These are phyloP conservation scores for Mortierella claussenii DNA, from an alignment of 192 early-diverging fungal species.

Conservation along the genomic window DNA sequence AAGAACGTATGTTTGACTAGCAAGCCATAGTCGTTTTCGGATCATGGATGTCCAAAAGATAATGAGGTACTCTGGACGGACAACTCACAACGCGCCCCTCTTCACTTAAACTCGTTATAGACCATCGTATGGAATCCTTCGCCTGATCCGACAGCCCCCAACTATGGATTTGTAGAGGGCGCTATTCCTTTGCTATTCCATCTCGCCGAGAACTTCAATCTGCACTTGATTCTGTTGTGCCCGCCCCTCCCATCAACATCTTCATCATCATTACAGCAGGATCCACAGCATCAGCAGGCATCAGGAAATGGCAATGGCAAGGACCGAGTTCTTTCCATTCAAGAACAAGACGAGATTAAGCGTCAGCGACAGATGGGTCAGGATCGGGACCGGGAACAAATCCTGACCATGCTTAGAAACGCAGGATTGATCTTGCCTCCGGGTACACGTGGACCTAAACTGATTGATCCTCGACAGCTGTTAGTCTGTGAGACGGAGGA, in stretches of 20 bases:
- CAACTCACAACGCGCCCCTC: neutral
- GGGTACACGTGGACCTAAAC: slow-evolving; percentile 24
- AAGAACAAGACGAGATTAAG: slow-evolving; percentile 40
- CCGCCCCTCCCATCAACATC: too few species aligned
- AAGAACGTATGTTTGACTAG: slow-evolving; percentile 63
- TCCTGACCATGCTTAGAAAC: slow-evolving; percentile 59
- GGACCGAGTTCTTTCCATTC: slow-evolving; percentile 14
- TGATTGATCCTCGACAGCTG: slow-evolving; percentile 72
- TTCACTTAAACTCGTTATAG: slow-evolving; percentile 51
- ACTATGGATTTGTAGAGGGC: slow-evolving; percentile 75
- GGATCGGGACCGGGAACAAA: slow-evolving; percentile 64
- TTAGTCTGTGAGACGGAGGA: slow-evolving; percentile 75
- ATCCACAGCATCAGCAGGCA: slow-evolving; percentile 5
- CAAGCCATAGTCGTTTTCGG: too few species aligned
- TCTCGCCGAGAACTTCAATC: slow-evolving; percentile 59
- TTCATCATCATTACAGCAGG: neutral
- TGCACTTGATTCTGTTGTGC: slow-evolving; percentile 71
- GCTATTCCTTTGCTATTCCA: slow-evolving; percentile 62
- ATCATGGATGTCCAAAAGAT: neutral
- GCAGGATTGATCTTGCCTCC: slow-evolving; percentile 44
- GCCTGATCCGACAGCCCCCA: slow-evolving; percentile 70
- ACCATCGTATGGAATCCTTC: slow-evolving; percentile 85
- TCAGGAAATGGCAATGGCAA: too few species aligned
- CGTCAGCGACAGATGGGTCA: slow-evolving; percentile 54
- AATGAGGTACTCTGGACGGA: neutral